These are phyloP conservation scores for Senna siamea DNA, from an alignment of 306 rosid species.

Conservation along the genomic window DNA sequence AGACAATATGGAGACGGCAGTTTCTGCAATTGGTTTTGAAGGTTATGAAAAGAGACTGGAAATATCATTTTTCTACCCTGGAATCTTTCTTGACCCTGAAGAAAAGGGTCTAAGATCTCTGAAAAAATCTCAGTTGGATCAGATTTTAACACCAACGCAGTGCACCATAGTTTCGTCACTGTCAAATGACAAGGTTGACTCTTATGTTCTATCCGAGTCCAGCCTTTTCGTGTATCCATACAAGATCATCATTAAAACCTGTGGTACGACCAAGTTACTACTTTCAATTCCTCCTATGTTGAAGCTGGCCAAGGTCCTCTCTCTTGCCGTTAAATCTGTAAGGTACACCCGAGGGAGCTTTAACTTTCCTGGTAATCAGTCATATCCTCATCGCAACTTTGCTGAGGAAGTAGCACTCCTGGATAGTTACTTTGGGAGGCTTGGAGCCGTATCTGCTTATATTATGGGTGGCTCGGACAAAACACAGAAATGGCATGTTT, in stretches of 20 bases:
- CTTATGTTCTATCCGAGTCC: not conserved
- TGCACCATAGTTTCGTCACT: slow-evolving; percentile 8
- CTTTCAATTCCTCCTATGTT: not conserved
- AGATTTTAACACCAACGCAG: slow-evolving; percentile 1
- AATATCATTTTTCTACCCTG: not conserved
- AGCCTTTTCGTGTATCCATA: not conserved
- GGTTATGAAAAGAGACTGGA: slow-evolving; percentile 1
- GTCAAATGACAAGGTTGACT: slow-evolving; percentile 5
- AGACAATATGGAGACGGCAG: not conserved
- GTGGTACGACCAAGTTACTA: not conserved
- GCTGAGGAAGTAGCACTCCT: not conserved
- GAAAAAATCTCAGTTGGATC: not conserved
- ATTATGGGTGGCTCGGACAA: not conserved
- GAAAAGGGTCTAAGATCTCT: slow-evolving; percentile 1
- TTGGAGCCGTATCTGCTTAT: not conserved
- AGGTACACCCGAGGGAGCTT: slow-evolving; percentile 5
- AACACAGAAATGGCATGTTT: not conserved
- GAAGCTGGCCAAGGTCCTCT: not conserved
- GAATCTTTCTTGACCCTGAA: slow-evolving; percentile 16
- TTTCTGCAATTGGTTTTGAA: slow-evolving; percentile 10
- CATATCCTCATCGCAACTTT: slow-evolving; percentile 5
- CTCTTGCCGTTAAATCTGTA: not conserved
- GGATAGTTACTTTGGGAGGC: not conserved
- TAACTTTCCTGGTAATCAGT: not conserved
- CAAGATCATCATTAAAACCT: not conserved